Evolutionary conservation across 1,284 basidiomycete genomes (phyloP).

Genomic region (Apiotrichum akiyoshidainum): DNA sequence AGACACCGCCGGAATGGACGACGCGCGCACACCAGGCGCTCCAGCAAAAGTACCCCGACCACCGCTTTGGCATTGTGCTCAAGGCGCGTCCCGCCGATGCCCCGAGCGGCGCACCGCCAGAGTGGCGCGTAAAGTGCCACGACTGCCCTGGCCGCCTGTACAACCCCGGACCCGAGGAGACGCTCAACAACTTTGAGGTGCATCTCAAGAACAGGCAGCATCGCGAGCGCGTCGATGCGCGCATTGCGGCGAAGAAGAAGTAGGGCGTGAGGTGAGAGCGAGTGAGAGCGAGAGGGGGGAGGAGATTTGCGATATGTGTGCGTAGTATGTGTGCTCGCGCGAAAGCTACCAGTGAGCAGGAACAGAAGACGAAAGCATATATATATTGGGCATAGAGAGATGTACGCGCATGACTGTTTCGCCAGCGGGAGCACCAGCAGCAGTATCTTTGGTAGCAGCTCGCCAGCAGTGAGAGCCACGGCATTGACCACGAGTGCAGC

Average conservation of each 20-base stretch:
- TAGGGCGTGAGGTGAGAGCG: background rate
- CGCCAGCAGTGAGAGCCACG: background rate
- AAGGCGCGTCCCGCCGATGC: constrained; percentile 56
- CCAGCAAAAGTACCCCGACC: constrained; percentile 71
- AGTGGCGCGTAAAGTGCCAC: constrained; percentile 90
- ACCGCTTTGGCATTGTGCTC: constrained; percentile 74
- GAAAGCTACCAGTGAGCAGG: background rate
- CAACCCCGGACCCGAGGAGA: constrained; percentile 86
- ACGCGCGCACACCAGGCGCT: constrained; percentile 61
- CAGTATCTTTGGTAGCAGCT: background rate
- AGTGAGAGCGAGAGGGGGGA: no score
- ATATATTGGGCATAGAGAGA: constrained; percentile 5
- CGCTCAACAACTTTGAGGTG: constrained; percentile 85
- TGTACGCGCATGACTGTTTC: background rate
- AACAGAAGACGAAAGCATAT: no score
- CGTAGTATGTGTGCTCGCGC: background rate
- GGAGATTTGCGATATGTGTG: background rate
- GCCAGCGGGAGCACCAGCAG: no score
- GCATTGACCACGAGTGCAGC: no score
- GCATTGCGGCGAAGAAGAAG: constrained; percentile 5
- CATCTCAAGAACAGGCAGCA: constrained; percentile 78
- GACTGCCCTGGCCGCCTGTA: constrained; percentile 82
- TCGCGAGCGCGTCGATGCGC: constrained; percentile 58
- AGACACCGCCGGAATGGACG: constrained; percentile 66
- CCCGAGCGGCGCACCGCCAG: constrained; percentile 56